Base-by-base conservation (phyloP, 2,329 filamentous ascomycete genomes). In the Claviceps digitariae region DNA sequence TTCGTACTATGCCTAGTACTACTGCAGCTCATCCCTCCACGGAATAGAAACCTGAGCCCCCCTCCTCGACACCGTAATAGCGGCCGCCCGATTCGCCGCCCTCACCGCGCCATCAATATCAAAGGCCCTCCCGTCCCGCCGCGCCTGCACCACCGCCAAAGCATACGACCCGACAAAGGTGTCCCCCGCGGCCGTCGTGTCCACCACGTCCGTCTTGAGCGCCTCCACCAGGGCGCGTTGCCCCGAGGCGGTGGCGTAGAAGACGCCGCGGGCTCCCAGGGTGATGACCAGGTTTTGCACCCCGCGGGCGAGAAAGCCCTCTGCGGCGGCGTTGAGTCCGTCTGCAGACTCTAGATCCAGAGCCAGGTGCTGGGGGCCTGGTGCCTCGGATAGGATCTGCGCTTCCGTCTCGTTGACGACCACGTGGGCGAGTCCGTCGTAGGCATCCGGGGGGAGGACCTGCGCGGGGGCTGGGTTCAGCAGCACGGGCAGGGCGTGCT, bases 361-460 rank as follows among this genome's bases (percentile, higher is more conserved):
- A 58, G 78, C 74, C 8, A 66, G 60, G 1, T 13, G 3, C 20
- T 9, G 4, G n/a, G 17, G 9, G 6, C 31, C 31, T 12, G 27
- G 17, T 52, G 72, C 72, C 1, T 78, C 81, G 0, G 80, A 82
- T 52, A 95, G 76, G 50, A 90, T 78, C 9, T 83, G 78, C 2
- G 90, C 87, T 71, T 96, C 90, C 1, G 85, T 93, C 72, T 96
- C 90, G 64, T 97, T 96, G 61, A 96, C 79, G 50, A 96, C 80
- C 45, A 96, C 74, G 62, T 95, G 88, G 44, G 82, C 81, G 34
- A 96, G 76, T 1, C 78, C 79, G 7, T 66, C 61, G 64, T 86
- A 93, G 9, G 81, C 82, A 29, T 79, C 74, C 0, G 73, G 73
- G 1, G 87, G 89, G 3, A 95, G 69, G 9, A 71, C 67, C 46